These are phyloP conservation scores for Cryoendolithus antarcticus DNA, from an alignment of 2,329 filamentous ascomycete genomes.

Conservation along the genomic window DNA sequence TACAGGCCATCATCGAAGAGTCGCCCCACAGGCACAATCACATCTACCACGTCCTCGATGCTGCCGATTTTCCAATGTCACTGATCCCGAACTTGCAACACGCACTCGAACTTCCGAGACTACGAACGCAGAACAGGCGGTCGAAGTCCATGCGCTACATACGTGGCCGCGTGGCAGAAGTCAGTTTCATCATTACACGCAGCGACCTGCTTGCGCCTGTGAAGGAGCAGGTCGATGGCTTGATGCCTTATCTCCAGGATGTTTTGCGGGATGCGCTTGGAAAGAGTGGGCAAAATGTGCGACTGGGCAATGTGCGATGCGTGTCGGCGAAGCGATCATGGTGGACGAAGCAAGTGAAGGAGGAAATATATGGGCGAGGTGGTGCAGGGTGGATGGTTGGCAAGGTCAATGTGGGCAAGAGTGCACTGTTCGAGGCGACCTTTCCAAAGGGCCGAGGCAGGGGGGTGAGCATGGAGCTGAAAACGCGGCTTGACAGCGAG, in stretches of 20 bases:
- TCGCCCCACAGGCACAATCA: conserved; percentile 86
- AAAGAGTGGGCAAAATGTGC: conserved; percentile 51
- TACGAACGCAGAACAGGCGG: conserved; percentile 70
- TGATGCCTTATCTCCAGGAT: conserved; percentile 75
- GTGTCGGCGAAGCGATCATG: conserved; percentile 78
- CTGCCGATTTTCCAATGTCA: conserved; percentile 93
- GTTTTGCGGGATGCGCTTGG: conserved; percentile 69
- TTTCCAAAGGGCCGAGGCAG: conserved; percentile 58
- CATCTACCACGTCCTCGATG: conserved; percentile 89
- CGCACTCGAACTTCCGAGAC: conserved; percentile 56
- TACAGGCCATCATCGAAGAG: conserved; percentile 73
- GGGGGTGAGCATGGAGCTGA: too few species aligned
- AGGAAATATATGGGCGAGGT: conserved; percentile 71
- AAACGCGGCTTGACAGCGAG: too few species aligned
- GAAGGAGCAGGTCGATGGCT: conserved; percentile 67
- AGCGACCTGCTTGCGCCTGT: conserved; percentile 74
- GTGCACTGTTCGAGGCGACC: conserved; percentile 73
- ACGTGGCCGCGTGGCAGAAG: conserved; percentile 57
- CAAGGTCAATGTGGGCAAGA: conserved; percentile 98
- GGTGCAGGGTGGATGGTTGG: conserved; percentile 92
- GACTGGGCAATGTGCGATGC: conserved; percentile 76
- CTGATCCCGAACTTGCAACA: conserved; percentile 64
- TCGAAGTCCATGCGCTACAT: conserved; percentile 55
- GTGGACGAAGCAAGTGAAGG: conserved; percentile 81
- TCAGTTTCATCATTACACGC: conserved; percentile 85